Evolutionary conservation across 306 rosid genomes (phyloP).

Genomic region (Mimosa pudica): DNA sequence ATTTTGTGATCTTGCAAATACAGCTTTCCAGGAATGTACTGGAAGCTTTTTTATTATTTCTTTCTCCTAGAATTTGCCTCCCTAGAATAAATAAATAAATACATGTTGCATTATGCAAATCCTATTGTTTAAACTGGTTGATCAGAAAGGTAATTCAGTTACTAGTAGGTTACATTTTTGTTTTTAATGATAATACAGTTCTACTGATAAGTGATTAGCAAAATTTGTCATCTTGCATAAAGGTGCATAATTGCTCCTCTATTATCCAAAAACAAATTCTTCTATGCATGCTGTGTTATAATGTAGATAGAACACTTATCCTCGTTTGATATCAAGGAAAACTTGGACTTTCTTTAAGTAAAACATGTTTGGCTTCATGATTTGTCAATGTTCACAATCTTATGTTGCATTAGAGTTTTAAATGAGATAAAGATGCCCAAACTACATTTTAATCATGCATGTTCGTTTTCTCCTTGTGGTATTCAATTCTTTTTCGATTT

Average conservation of each 20-base stretch:
- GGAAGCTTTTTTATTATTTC: too few species aligned
- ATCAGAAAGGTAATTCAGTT: neutral
- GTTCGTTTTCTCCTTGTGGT: neutral
- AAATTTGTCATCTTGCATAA: too few species aligned
- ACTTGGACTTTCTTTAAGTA: neutral
- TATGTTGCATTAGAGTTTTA: conserved; percentile 1
- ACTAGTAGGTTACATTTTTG: neutral
- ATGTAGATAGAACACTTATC: too few species aligned
- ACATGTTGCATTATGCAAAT: neutral
- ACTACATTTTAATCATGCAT: neutral
- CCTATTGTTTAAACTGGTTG: neutral
- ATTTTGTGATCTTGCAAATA: neutral
- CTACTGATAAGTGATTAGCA: too few species aligned
- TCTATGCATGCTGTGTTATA: too few species aligned
- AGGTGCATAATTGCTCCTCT: too few species aligned
- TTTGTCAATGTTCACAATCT: conserved; percentile 6
- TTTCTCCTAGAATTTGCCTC: neutral
- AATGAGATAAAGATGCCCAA: neutral
- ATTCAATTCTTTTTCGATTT: conserved; percentile 10
- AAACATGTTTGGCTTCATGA: neutral
- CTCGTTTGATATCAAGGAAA: too few species aligned
- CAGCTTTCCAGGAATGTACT: neutral
- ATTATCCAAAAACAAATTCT: too few species aligned
- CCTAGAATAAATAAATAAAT: neutral
- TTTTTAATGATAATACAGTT: neutral